Evolutionary conservation across 2,329 filamentous ascomycete species (phyloP).

Genomic region (Penicillium sp.): DNA sequence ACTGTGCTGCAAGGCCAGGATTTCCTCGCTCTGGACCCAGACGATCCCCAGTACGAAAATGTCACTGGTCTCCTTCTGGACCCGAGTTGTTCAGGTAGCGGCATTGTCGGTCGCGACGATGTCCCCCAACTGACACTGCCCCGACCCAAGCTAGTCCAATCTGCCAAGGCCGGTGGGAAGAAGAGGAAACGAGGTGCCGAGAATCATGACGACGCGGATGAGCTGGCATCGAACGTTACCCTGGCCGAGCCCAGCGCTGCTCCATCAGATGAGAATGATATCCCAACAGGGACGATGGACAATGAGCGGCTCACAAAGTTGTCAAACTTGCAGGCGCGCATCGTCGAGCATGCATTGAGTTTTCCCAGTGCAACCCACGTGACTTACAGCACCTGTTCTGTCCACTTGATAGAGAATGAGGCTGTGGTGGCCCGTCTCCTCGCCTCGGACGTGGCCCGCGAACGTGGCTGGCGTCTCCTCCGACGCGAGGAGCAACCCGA

Average conservation of each 20-base stretch:
- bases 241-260: conserved; percentile 13
- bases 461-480: conserved; percentile 72
- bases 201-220: conserved; percentile 9
- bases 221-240: conserved; percentile 6
- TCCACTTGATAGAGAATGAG: conserved; percentile 86
- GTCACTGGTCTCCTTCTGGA: conserved; percentile 82
- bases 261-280: conserved; percentile 34
- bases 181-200: conserved; percentile 40
- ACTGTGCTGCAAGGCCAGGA: conserved; percentile 68
- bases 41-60: conserved; percentile 53
- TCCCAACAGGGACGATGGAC: conserved; percentile 45
- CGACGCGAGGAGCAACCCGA: conserved; percentile 64
- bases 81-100: conserved; percentile 91
- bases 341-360: conserved; percentile 75
- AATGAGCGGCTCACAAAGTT: conserved; percentile 64
- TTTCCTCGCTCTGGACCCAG: conserved; percentile 70
- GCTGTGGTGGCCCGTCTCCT: conserved; percentile 69
- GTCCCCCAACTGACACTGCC: conserved; percentile 62
- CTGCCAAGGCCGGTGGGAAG: conserved; percentile 25
- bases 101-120: conserved; percentile 84
- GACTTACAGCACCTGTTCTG: conserved; percentile 90
- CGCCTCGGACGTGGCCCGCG: conserved; percentile 57
- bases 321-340: conserved; percentile 71
- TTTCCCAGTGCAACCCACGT: conserved; percentile 72
- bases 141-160: conserved; percentile 15